Evolutionary conservation across 192 early-diverging fungal species (phyloP).

Genomic region (Coemansia sp.): DNA sequence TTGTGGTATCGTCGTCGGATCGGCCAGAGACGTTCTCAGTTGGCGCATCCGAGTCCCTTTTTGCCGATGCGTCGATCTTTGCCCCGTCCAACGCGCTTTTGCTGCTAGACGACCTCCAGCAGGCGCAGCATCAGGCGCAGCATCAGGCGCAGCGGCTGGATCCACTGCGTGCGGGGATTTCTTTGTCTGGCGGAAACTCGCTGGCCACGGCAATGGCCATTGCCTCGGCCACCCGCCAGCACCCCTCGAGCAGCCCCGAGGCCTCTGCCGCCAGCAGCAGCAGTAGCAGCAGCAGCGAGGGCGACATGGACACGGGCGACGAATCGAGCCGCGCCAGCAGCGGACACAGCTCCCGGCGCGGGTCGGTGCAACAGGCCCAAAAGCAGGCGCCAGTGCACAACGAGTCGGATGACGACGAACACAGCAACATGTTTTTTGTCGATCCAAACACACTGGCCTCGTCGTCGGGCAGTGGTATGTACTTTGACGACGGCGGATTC

Average conservation of each 20-base stretch:
- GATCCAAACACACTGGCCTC: conserved; percentile 35
- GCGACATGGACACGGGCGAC: conserved; percentile 1
- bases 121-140: neutral
- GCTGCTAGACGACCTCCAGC: conserved; percentile 27
- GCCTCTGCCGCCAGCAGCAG: no score
- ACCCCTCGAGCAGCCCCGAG: no score
- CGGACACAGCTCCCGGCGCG: neutral
- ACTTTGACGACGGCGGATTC: conserved; percentile 50
- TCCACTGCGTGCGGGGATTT: conserved; percentile 1
- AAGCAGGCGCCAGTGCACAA: conserved; percentile 21
- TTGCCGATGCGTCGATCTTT: conserved; percentile 44
- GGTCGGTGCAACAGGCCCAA: neutral
- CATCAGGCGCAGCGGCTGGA: neutral
- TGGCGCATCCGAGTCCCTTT: conserved; percentile 28
- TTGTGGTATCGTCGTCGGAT: conserved; percentile 42
- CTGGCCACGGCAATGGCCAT: conserved; percentile 9
- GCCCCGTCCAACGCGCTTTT: conserved; percentile 37
- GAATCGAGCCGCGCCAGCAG: conserved; percentile 1
- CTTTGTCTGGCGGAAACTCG: neutral
- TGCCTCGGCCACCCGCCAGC: no score
- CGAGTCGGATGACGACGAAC: conserved; percentile 50
- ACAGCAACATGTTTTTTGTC: conserved; percentile 45
- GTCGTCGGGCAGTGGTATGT: conserved; percentile 28
- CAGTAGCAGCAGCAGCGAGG: neutral
- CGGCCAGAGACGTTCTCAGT: conserved; percentile 41